Base-by-base conservation (phyloP, 2,329 filamentous ascomycete genomes). In the Phialemonium atrogriseum region DNA sequence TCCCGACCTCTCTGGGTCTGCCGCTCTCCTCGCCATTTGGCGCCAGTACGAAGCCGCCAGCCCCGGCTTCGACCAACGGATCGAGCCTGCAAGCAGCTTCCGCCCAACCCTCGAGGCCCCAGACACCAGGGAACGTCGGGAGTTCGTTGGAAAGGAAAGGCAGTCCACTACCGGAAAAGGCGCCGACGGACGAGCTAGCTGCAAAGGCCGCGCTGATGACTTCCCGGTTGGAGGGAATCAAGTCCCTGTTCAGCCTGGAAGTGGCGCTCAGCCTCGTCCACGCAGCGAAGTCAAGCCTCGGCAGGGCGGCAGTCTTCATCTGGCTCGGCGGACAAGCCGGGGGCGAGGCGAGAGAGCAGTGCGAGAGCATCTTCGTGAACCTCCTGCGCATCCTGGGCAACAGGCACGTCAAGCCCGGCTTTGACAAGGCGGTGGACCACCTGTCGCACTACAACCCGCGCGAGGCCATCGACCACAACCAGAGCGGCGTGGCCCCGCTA, bases 171-270 rank as follows among this genome's bases (percentile, higher is more conserved):
- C 78, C 59, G 19, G 59, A 63, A 2, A 80, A 46, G 54, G 82
- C 80, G 3, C 89, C 89, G 1, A 93, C 82, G 0, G 84, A 87
- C 34, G 91, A 98, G 55, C 70, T 98, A 18, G 88, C 89, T 21
- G 91, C 91, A 27, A 98, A 98, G 60, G 86, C 89, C n/a, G 89
- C 91, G 1, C 80, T 98, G 31, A 95, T 98, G 85, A 88, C 89
- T 35, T 87, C 85, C 8, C 80, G 87, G 40, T 68, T 98, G 11
- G 91, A 96, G 60, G 89, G 89, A 24, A 98, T 98, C 56, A 84
- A 84, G 46, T 87, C 86, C 11, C 69, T 98, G 11, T 96, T 96
- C 61, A 95, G 87, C 56, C 93, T 98, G 45, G 91, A 98, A 53
- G 80, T 98, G 9, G 91, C 91, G 1, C 68, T 98, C 18, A 84